Conservation (phyloP, 345 rosid species). For the Capsella bursapastoris region DNA sequence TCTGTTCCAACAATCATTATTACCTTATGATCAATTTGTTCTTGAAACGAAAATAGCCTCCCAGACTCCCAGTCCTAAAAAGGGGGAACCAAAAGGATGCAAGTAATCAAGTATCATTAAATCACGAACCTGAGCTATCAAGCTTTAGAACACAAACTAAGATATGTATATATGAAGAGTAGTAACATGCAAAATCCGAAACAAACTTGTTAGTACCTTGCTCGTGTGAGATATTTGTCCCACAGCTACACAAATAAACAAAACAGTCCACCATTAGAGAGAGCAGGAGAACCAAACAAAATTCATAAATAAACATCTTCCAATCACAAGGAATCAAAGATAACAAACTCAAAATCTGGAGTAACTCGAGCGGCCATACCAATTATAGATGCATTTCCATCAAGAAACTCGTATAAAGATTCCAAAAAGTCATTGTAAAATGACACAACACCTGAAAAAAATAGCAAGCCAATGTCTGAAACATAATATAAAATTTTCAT, state of each 20-base stretch:
- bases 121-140: background rate
- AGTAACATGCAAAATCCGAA: background rate
- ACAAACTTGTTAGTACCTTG: constrained; percentile 55
- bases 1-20: background rate
- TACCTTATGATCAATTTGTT: constrained; percentile 91
- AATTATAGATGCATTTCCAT: constrained; percentile 63
- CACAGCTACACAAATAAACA: constrained; percentile 51
- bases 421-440: constrained; percentile 85
- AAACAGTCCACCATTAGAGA: constrained; percentile 25
- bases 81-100: background rate
- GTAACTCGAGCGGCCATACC: constrained; percentile 42
- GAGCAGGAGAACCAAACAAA: constrained; percentile 18
- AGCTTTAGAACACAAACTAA: background rate
- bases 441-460: constrained; percentile 60
- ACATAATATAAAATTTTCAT: background rate
- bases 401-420: constrained; percentile 63
- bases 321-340: background rate
- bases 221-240: constrained; percentile 74
- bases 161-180: background rate
- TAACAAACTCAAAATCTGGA: constrained; percentile 8
- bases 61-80: constrained; percentile 71
- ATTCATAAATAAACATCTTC: background rate
- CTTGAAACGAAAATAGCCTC: constrained; percentile 72
- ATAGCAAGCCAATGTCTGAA: constrained; percentile 15
- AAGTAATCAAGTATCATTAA: too few relatives aligned